Percentiles rank a stretch among this genome's conserved stretches.
Evolutionary conservation across 306 rosid species (phyloP).

Genomic region (Delonix regia): DNA sequence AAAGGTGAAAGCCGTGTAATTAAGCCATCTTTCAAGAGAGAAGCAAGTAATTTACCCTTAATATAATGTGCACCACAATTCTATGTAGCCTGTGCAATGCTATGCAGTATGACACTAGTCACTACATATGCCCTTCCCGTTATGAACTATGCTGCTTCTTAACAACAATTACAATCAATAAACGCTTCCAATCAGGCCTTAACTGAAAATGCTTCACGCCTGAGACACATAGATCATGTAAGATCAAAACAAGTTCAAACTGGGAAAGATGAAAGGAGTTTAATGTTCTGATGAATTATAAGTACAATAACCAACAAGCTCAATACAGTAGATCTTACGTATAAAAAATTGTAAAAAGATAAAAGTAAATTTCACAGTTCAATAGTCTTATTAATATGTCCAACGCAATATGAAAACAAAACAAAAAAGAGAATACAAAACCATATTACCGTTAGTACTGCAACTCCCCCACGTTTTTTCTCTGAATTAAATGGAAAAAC

Average conservation of each 20-base stretch:
- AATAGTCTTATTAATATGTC: not conserved
- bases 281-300: not conserved
- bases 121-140: too few relatives aligned
- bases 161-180: not conserved
- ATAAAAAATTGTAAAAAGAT: not conserved
- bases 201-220: not conserved
- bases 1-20: too few relatives aligned
- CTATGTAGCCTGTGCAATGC: not conserved
- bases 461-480: conserved; percentile 94
- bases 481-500: conserved; percentile 94
- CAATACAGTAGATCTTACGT: not conserved
- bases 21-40: too few relatives aligned
- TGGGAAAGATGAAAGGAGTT: too few relatives aligned
- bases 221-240: too few relatives aligned
- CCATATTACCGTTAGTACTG: conserved; percentile 66
- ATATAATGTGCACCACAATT: not conserved
- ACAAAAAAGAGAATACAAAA: not conserved
- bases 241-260: too few relatives aligned
- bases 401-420: not conserved
- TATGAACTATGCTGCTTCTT: too few relatives aligned
- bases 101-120: not conserved
- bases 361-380: not conserved
- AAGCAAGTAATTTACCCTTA: too few relatives aligned
- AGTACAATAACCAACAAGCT: not conserved
- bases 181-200: not conserved